Conservation (phyloP, 306 rosid species). For the Pachyrhizus erosus region DNA sequence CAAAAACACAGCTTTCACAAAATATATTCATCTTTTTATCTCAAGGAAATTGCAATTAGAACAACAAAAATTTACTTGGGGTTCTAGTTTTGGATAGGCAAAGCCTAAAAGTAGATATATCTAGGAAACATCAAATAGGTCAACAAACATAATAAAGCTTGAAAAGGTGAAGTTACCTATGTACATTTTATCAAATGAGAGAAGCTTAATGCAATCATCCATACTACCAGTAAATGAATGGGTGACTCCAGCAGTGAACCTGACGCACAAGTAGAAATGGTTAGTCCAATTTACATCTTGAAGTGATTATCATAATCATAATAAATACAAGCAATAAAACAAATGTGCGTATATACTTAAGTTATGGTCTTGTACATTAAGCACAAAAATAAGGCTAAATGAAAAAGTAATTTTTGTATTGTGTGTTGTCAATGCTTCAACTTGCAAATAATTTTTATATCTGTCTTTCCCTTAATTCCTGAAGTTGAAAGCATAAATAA, state of each 20-base stretch:
- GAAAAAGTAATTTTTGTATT: conserved; percentile 2
- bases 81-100: conserved; percentile 10
- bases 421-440: conserved; percentile 30
- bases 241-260: conserved; percentile 82
- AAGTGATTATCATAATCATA: conserved; percentile 26
- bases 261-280: conserved; percentile 46
- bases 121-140: conserved; percentile 27
- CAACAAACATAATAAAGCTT: conserved; percentile 34
- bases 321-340: conserved; percentile 20
- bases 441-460: too few relatives aligned
- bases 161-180: conserved; percentile 61
- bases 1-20: conserved; percentile 8
- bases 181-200: conserved; percentile 73
- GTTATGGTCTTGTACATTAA: conserved; percentile 5
- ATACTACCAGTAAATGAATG: conserved; percentile 91
- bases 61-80: not conserved
- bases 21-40: conserved; percentile 15
- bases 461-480: conserved; percentile 13
- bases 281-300: conserved; percentile 25
- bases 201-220: conserved; percentile 85
- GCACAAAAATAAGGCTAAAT: not conserved
- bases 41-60: conserved; percentile 22
- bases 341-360: not conserved
- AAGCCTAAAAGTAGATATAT: conserved; percentile 13
- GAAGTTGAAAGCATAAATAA: conserved; percentile 33